Evolutionary conservation across 2,329 filamentous ascomycete species (phyloP).

Genomic region (Colletotrichum viniferum): DNA sequence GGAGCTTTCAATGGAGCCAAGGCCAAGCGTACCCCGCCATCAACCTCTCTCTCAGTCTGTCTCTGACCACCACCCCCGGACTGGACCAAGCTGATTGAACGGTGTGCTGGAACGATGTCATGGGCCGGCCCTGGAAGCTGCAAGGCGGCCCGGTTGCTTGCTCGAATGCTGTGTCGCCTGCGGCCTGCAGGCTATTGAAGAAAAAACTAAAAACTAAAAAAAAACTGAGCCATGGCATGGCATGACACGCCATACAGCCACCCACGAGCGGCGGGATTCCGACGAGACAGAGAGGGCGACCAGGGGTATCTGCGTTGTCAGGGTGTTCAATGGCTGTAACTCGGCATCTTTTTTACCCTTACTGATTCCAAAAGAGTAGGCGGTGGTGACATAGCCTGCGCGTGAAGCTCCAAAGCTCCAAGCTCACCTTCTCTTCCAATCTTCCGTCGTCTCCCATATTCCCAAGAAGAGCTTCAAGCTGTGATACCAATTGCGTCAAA

Average conservation of each 20-base stretch:
- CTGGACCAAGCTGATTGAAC: not conserved
- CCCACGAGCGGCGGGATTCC: not conserved
- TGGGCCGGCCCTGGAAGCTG: not conserved
- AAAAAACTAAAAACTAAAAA: no score
- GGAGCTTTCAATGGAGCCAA: not conserved
- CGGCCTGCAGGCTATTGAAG: not conserved
- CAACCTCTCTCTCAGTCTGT: not conserved
- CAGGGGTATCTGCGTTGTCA: not conserved
- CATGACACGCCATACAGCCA: not conserved
- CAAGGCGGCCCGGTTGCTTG: not conserved
- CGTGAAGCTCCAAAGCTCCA: conserved; percentile 11
- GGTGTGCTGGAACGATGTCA: conserved; percentile 13
- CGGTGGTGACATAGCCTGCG: conserved; percentile 1
- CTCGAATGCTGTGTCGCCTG: not conserved
- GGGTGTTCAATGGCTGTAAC: not conserved
- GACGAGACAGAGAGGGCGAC: not conserved
- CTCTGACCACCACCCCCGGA: conserved; percentile 8
- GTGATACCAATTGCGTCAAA: not conserved
- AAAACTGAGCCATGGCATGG: not conserved
- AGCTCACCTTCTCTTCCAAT: not conserved
- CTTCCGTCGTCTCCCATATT: not conserved
- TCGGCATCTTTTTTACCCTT: conserved; percentile 1
- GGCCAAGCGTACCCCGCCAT: conserved; percentile 8
- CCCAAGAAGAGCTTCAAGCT: not conserved
- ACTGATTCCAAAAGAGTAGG: conserved; percentile 9